These are phyloP conservation scores for Phaeosphaeriaceae sp. DNA, from an alignment of 2,329 filamentous ascomycete species.

Conservation along the genomic window DNA sequence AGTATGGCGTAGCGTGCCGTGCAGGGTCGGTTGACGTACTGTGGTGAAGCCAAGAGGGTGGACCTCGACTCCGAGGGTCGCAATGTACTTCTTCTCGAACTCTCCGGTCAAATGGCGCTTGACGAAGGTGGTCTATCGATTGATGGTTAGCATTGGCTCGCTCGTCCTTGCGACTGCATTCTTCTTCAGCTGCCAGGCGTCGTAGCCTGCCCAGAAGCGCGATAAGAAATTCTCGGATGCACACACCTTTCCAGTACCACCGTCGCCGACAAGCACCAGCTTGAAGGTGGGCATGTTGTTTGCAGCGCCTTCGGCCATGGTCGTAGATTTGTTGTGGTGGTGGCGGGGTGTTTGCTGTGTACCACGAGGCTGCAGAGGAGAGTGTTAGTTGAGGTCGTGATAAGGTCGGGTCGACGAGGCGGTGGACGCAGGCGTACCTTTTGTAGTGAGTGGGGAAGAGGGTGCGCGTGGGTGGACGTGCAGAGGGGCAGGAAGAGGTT, in stretches of 20 bases:
- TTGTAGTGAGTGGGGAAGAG: slow-evolving; percentile 37
- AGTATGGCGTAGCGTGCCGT: slow-evolving; percentile 23
- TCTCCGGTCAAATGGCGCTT: slow-evolving; percentile 99
- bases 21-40: slow-evolving; percentile 65
- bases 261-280: slow-evolving; percentile 99
- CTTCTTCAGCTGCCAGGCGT: slow-evolving; percentile 11
- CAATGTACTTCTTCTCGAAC: slow-evolving; percentile 99
- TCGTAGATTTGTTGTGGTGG: slow-evolving; percentile 34
- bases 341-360: slow-evolving; percentile 41
- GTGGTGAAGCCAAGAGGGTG: slow-evolving; percentile 98
- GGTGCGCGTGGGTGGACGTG: slow-evolving; percentile 29
- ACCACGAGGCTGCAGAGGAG: slow-evolving; percentile 29
- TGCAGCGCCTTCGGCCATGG: slow-evolving; percentile 67
- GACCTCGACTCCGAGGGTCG: slow-evolving; percentile 98
- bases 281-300: slow-evolving; percentile 84
- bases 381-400: slow-evolving; percentile 27
- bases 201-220: slow-evolving; percentile 1
- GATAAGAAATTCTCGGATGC: slow-evolving; percentile 1
- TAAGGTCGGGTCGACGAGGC: slow-evolving; percentile 8
- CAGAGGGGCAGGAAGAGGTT: slow-evolving; percentile 45
- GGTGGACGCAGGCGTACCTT: slow-evolving; percentile 29
- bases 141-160: slow-evolving; percentile 29
- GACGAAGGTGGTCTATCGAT: slow-evolving; percentile 92
- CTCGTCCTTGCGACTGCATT: slow-evolving; percentile 5
- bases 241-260: slow-evolving; percentile 97